Conservation (phyloP, 176 grass and related monocot genomes). For the Phragmites australis region DNA sequence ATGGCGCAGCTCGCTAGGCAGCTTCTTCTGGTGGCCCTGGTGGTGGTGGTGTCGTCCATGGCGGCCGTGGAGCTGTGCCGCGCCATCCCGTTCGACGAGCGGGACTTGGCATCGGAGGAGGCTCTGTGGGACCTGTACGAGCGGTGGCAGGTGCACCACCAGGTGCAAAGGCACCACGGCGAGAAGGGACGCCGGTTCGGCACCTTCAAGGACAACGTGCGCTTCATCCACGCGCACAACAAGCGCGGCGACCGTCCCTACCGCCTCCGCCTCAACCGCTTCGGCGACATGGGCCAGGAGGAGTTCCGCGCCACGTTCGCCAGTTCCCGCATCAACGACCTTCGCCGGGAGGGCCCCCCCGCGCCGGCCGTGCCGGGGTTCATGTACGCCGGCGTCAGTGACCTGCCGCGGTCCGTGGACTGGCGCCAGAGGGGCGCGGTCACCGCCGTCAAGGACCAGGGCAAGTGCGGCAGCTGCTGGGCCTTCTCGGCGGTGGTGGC, state of each 20-base stretch:
- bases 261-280: conserved; percentile 77
- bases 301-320: conserved; percentile 62
- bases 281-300: conserved; percentile 65
- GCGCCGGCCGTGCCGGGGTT: conserved; percentile 40
- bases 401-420: conserved; percentile 54
- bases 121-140: conserved; percentile 72
- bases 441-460: conserved; percentile 69
- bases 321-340: conserved; percentile 40
- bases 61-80: conserved; percentile 31
- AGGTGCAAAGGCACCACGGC: conserved; percentile 43
- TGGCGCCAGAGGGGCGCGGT: conserved; percentile 65
- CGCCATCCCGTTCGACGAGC: conserved; percentile 58
- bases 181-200: conserved; percentile 69
- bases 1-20: conserved; percentile 28
- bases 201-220: conserved; percentile 71
- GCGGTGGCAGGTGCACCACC: conserved; percentile 70
- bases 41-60: not conserved
- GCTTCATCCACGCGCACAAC: conserved; percentile 79
- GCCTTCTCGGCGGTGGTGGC: conserved; percentile 69
- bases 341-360: not conserved
- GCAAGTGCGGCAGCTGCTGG: conserved; percentile 77
- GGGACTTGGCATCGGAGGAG: conserved; percentile 63
- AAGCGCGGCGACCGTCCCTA: conserved; percentile 49
- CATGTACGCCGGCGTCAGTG: conserved; percentile 41
- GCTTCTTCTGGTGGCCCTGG: conserved; percentile 22